Evolutionary conservation across 768 basidiomycete genomes (phyloP).

Genomic region (Mycena chlorophos): DNA sequence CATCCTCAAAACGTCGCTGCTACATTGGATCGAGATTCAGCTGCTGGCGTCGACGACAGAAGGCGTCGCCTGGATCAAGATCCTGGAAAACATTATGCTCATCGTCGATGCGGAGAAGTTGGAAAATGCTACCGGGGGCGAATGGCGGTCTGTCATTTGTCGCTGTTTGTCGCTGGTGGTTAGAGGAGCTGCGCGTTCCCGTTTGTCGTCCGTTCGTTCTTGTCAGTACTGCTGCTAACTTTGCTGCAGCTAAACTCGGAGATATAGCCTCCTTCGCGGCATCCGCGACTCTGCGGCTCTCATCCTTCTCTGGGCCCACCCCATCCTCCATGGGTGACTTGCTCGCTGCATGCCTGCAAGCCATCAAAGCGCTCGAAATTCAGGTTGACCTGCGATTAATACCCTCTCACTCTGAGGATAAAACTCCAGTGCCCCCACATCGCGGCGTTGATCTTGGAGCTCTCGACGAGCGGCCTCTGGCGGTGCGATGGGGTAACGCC

Average conservation of each 20-base stretch:
- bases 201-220: constrained; percentile 25
- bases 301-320: constrained; percentile 32
- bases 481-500: constrained; percentile 48
- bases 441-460: constrained; percentile 38
- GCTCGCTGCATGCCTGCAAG: constrained; percentile 32
- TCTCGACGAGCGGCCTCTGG: constrained; percentile 25
- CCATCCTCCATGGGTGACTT: constrained; percentile 30
- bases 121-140: constrained; percentile 52
- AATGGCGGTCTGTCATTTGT: constrained; percentile 59
- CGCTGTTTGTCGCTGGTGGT: constrained; percentile 52
- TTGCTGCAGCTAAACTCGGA: constrained; percentile 12
- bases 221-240: constrained; percentile 1
- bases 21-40: constrained; percentile 85
- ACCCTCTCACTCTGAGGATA: background rate
- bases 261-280: constrained; percentile 26
- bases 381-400: constrained; percentile 12
- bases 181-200: constrained; percentile 23
- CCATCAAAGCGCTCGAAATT: constrained; percentile 28
- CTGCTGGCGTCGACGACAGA: constrained; percentile 43
- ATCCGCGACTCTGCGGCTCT: constrained; percentile 37
- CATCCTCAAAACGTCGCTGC: constrained; percentile 66
- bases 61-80: constrained; percentile 60
- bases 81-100: constrained; percentile 63
- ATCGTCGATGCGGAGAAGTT: constrained; percentile 52
- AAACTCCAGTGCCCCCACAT: constrained; percentile 32